Evolutionary conservation across 305 asterid species (phyloP).

Genomic region (Fraxinus sp.): DNA sequence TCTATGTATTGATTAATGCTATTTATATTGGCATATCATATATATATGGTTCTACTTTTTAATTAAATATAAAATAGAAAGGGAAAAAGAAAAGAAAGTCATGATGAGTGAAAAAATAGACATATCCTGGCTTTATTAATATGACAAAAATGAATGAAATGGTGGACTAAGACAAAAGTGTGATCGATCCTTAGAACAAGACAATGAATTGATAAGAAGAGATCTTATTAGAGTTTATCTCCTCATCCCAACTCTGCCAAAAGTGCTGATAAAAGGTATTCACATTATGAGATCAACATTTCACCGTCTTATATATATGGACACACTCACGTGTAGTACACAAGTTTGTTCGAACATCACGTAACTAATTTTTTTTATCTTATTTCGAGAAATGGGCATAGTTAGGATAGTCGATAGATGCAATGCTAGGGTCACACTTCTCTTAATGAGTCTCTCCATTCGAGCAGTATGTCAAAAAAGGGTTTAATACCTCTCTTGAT

Average conservation of each 20-base stretch:
- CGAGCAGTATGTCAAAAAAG: not conserved
- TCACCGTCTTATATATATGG: not conserved
- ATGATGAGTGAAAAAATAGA: not conserved
- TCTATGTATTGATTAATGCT: slow-evolving; percentile 17
- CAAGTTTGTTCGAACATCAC: not conserved
- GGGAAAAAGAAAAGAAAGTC: not conserved
- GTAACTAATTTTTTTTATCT: not conserved
- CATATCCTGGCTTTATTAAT: slow-evolving; percentile 2
- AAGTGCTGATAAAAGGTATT: not conserved
- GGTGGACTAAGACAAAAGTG: slow-evolving; percentile 6
- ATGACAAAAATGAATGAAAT: not conserved
- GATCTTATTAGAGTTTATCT: not conserved
- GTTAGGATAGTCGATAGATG: not conserved
- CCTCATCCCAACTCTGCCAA: not conserved
- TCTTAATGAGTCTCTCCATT: not conserved
- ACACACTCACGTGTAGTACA: not conserved
- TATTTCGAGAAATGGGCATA: not conserved
- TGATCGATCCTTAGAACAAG: slow-evolving; percentile 13
- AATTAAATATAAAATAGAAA: not conserved
- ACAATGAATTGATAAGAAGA: slow-evolving; percentile 27
- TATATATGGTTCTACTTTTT: not conserved
- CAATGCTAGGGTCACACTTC: not conserved
- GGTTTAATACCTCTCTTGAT: not conserved
- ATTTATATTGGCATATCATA: not conserved
- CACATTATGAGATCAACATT: not conserved